phyloP scores from a whole-genome alignment of 768 basidiomycete species.

The Steccherinum ochraceum region DNA sequence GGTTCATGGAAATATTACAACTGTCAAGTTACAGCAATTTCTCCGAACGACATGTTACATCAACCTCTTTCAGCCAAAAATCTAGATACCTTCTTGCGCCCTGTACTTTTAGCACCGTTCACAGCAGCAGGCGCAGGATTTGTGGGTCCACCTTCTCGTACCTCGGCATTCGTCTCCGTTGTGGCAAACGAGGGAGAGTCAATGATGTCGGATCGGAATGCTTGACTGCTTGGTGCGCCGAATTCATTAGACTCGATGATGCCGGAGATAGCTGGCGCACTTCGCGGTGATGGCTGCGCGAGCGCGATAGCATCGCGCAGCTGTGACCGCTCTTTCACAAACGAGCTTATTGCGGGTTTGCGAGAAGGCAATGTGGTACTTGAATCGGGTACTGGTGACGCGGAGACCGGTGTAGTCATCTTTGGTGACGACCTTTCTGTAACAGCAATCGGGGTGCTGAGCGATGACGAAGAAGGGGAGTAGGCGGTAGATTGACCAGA shows the following conservation, averaged over 20 bases:
- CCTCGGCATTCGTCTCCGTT: not conserved
- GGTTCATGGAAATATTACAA: too few species aligned
- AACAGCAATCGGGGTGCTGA: slow-evolving; percentile 13
- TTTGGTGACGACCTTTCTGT: slow-evolving; percentile 20
- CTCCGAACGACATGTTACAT: not conserved
- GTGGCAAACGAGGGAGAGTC: slow-evolving; percentile 6
- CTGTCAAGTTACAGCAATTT: too few species aligned
- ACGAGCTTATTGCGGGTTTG: not conserved
- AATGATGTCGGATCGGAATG: slow-evolving; percentile 4
- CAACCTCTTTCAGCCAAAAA: slow-evolving; percentile 10
- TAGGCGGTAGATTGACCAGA: not conserved
- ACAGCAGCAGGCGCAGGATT: too few species aligned
- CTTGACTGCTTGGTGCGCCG: too few species aligned
- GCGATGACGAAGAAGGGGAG: slow-evolving; percentile 2
- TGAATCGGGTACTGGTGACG: not conserved
- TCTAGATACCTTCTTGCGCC: slow-evolving; percentile 5
- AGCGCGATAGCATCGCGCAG: too few species aligned
- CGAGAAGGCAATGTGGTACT: not conserved
- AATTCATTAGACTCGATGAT: not conserved
- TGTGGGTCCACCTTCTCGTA: not conserved
- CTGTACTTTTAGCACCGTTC: not conserved
- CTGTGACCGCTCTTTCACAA: not conserved
- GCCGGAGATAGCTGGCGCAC: not conserved
- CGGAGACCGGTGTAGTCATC: not conserved
- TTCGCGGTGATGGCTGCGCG: too few species aligned